A percentile compares a stretch with the other conserved stretches of the same genome.
These are phyloP conservation scores for Boletus smithii DNA, from an alignment of 1,284 basidiomycete genomes.

Conservation along the genomic window DNA sequence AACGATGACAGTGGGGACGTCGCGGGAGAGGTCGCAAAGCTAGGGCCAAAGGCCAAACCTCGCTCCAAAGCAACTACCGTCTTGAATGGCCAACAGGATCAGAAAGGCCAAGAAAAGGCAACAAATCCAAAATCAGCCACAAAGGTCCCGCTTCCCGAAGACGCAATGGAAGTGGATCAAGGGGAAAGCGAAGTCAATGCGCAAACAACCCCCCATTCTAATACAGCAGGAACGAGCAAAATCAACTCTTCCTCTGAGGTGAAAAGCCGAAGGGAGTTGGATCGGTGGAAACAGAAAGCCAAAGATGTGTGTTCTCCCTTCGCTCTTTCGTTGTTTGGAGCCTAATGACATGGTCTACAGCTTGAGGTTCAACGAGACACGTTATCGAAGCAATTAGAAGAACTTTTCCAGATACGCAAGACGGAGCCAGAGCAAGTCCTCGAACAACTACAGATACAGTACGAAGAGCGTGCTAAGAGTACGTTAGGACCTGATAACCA, in stretches of 20 bases:
- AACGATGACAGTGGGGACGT: slow-evolving; percentile 1
- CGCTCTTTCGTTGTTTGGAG: neutral
- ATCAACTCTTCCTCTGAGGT: slow-evolving; percentile 12
- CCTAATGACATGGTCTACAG: slow-evolving; percentile 28
- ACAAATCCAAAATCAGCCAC: slow-evolving; percentile 11
- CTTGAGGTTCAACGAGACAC: slow-evolving; percentile 45
- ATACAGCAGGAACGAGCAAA: slow-evolving; percentile 13
- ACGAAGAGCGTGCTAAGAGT: slow-evolving; percentile 54
- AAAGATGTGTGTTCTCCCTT: slow-evolving; percentile 22
- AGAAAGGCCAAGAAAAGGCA: slow-evolving; percentile 18
- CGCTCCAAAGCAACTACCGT: slow-evolving; percentile 14
- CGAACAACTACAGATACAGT: slow-evolving; percentile 44
- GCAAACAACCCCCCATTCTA: slow-evolving; percentile 1
- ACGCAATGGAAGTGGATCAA: slow-evolving; percentile 21
- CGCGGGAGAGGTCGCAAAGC: slow-evolving; percentile 5
- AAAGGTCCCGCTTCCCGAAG: slow-evolving; percentile 9
- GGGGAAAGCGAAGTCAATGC: slow-evolving; percentile 8
- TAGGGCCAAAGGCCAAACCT: slow-evolving; percentile 18
- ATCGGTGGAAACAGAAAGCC: slow-evolving; percentile 32
- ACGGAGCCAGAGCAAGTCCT: slow-evolving; percentile 62
- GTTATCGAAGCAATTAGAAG: slow-evolving; percentile 53
- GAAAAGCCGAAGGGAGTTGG: slow-evolving; percentile 25
- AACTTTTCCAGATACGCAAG: slow-evolving; percentile 50
- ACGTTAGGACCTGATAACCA: slow-evolving; percentile 12
- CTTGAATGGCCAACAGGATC: slow-evolving; percentile 9